A percentile compares a stretch with the other conserved stretches of the same genome.
Conservation (phyloP, 495 filamentous ascomycete genomes). For the Emericellopsis terricola region DNA sequence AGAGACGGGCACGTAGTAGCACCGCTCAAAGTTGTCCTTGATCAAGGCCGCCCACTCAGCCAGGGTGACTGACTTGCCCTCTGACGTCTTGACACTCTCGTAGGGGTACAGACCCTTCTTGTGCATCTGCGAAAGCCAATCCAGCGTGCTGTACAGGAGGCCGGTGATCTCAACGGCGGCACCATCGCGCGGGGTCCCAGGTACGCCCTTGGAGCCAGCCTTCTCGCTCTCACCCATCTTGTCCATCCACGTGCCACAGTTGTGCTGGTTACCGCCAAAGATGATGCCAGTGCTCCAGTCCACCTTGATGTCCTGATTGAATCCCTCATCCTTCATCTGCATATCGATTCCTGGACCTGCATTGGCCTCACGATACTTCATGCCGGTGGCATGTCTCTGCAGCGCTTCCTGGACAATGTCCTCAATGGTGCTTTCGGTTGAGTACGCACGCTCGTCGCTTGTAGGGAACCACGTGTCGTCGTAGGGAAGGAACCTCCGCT, state of each 20-base stretch:
- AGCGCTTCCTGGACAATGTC: constrained; percentile 88
- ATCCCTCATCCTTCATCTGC: constrained; percentile 87
- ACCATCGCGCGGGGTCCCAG: constrained; percentile 88
- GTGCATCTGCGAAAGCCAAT: constrained; percentile 55
- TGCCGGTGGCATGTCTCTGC: constrained; percentile 73
- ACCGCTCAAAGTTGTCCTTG: constrained; percentile 72
- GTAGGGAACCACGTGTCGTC: constrained; percentile 82
- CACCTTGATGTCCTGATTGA: constrained; percentile 74
- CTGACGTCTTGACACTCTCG: constrained; percentile 45
- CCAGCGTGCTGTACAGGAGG: constrained; percentile 71
- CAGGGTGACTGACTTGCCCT: constrained; percentile 47
- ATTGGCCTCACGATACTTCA: constrained; percentile 89
- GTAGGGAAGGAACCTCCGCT: constrained; percentile 82
- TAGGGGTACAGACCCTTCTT: constrained; percentile 49
- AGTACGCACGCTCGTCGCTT: constrained; percentile 74
- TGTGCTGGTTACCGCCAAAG: constrained; percentile 81
- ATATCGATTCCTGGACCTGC: constrained; percentile 72
- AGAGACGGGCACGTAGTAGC: constrained; percentile 66
- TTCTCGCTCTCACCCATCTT: constrained; percentile 98
- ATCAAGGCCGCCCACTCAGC: constrained; percentile 65
- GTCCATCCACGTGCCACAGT: constrained; percentile 99
- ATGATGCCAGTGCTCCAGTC: constrained; percentile 90
- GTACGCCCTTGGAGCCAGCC: constrained; percentile 84
- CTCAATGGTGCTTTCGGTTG: constrained; percentile 55
- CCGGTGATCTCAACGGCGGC: constrained; percentile 91